These are phyloP conservation scores for Datura wrightii DNA, from an alignment of 257 asterid species.

Conservation along the genomic window DNA sequence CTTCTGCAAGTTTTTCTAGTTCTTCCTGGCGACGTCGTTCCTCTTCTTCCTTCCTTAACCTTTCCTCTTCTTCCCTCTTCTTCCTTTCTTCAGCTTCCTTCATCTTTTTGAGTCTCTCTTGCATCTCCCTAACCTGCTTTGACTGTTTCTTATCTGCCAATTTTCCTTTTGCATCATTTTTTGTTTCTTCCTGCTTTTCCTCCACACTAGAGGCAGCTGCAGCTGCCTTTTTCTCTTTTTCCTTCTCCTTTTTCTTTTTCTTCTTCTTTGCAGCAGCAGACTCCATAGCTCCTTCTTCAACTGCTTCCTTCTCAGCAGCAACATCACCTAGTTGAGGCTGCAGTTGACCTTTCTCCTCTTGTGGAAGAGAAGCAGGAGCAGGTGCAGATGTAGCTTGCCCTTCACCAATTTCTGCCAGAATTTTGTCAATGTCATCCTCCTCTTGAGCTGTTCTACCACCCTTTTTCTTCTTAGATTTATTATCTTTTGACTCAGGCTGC, in stretches of 20 bases:
- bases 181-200: slow-evolving; percentile 66
- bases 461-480: slow-evolving; percentile 34
- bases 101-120: slow-evolving; percentile 71
- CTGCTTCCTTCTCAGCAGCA: slow-evolving; percentile 6
- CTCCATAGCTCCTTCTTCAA: slow-evolving; percentile 32
- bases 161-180: slow-evolving; percentile 55
- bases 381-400: slow-evolving; percentile 20
- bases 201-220: slow-evolving; percentile 53
- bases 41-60: slow-evolving; percentile 88
- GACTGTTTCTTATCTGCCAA: slow-evolving; percentile 68
- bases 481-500: slow-evolving; percentile 31
- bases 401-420: slow-evolving; percentile 1
- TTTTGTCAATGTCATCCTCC: slow-evolving; percentile 21
- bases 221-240: slow-evolving; percentile 35
- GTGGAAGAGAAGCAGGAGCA: slow-evolving; percentile 14
- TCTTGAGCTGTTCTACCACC: slow-evolving; percentile 25
- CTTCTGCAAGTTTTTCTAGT: slow-evolving; percentile 74
- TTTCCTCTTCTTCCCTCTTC: slow-evolving; percentile 85
- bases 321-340: slow-evolving; percentile 17
- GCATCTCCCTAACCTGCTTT: slow-evolving; percentile 88
- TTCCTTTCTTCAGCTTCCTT: slow-evolving; percentile 84
- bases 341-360: slow-evolving; percentile 29
- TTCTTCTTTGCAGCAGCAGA: slow-evolving; percentile 35
- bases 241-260: slow-evolving; percentile 36
- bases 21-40: slow-evolving; percentile 77